Percentiles rank a stretch among this genome's conserved stretches.
phyloP scores from a whole-genome alignment of 2,329 filamentous ascomycete genomes.

The Albophoma yamanashiensis region DNA sequence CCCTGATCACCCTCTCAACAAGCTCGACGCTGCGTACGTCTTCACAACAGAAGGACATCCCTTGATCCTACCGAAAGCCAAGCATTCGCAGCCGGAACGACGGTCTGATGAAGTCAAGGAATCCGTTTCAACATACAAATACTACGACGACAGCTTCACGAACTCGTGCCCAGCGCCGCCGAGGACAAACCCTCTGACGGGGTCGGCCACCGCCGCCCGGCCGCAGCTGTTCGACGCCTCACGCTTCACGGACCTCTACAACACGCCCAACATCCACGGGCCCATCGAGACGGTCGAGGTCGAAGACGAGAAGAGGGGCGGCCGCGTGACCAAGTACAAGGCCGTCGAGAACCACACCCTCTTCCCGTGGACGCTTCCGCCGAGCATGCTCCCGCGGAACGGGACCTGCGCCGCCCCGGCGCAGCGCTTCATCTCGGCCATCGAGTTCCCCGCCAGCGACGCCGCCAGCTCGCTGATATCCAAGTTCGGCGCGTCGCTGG shows the following conservation, averaged over 20 bases:
- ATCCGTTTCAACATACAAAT: conserved; percentile 17
- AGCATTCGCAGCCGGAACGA: conserved; percentile 5
- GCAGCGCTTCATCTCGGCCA: conserved; percentile 57
- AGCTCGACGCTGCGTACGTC: conserved; percentile 75
- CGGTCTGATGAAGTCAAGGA: conserved; percentile 4
- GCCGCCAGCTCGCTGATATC: conserved; percentile 20
- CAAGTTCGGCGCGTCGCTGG: conserved; percentile 20
- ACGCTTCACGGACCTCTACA: conserved; percentile 70
- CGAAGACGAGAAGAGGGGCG: conserved; percentile 33
- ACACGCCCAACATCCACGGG: conserved; percentile 56
- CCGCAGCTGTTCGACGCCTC: conserved; percentile 82
- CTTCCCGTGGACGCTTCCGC: conserved; percentile 88
- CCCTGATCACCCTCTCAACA: conserved; percentile 75
- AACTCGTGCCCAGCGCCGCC: conserved; percentile 55
- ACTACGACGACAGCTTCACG: conserved; percentile 35
- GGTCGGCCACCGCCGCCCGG: conserved; percentile 71
- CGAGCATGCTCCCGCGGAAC: conserved; percentile 60
- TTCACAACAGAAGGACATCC: conserved; percentile 97
- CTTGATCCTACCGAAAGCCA: conserved; percentile 59
- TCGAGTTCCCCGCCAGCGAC: conserved; percentile 48
- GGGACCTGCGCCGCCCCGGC: conserved; percentile 68
- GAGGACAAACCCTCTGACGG: conserved; percentile 49
- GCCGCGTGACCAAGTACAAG: conserved; percentile 25
- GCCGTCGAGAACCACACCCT: conserved; percentile 70
- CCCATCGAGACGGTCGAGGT: conserved; percentile 24